Conservation (phyloP, 176 grass and related monocot species). For the Lolium perenne region DNA sequence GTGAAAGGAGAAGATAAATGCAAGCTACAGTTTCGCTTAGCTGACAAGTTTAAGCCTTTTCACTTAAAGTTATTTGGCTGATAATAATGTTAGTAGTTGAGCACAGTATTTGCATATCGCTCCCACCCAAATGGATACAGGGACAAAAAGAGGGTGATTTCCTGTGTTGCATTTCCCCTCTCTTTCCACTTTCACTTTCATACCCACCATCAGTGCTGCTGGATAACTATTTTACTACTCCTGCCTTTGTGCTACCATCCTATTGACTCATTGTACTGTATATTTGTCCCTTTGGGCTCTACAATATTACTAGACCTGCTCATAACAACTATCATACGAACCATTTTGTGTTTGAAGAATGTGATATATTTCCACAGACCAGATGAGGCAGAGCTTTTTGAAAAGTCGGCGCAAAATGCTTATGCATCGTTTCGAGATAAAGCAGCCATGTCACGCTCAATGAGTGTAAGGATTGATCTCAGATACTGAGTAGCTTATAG, state of each 20-base stretch:
- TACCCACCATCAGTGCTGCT: not conserved
- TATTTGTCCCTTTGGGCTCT: not conserved
- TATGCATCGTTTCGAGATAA: slow-evolving; percentile 91
- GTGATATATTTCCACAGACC: slow-evolving; percentile 58
- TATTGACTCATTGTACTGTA: slow-evolving; percentile 1
- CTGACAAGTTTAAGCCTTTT: not conserved
- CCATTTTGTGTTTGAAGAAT: slow-evolving; percentile 30
- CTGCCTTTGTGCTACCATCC: not conserved
- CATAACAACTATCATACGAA: not conserved
- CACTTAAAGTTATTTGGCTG: not conserved
- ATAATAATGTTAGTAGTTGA: not conserved
- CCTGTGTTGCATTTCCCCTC: too few relatives aligned
- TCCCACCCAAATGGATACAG: not conserved
- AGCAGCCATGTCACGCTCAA: slow-evolving; percentile 90
- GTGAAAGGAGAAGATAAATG: not conserved
- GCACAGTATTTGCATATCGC: not conserved
- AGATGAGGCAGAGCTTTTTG: slow-evolving; percentile 86
- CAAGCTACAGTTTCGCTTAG: not conserved
- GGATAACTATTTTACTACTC: slow-evolving; percentile 16
- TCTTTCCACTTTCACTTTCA: too few relatives aligned
- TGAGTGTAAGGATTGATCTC: slow-evolving; percentile 68
- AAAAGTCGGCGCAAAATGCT: slow-evolving; percentile 74
- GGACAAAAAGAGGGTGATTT: too few relatives aligned
- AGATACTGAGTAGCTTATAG: slow-evolving; percentile 34
- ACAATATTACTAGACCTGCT: not conserved